These are phyloP conservation scores for Gypsophila paniculata DNA, from an alignment of 179 eudicot genomes.

Conservation along the genomic window DNA sequence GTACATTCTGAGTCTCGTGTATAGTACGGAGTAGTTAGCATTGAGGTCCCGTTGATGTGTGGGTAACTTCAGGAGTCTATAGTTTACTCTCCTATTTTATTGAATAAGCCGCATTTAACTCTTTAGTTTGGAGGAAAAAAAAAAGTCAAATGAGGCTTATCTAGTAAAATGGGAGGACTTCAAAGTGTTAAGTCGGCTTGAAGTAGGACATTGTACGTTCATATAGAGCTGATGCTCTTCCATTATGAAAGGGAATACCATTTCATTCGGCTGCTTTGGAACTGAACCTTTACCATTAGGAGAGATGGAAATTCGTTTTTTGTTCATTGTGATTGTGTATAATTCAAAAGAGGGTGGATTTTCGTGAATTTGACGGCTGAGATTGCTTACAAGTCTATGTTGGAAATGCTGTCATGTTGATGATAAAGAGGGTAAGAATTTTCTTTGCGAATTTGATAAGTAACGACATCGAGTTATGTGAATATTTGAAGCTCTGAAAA, in stretches of 20 bases:
- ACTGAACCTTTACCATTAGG: too few species aligned
- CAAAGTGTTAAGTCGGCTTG: background rate
- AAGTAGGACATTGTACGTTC: background rate
- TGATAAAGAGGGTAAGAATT: too few species aligned
- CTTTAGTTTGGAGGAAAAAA: too few species aligned
- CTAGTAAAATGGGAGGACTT: background rate
- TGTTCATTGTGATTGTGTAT: background rate
- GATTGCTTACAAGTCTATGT: too few species aligned
- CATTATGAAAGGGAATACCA: background rate
- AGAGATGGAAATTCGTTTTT: background rate
- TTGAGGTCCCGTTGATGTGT: background rate
- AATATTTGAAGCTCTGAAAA: too few species aligned
- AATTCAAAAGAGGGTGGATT: background rate
- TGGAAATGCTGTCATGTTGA: too few species aligned
- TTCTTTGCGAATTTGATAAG: too few species aligned
- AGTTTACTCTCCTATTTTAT: background rate
- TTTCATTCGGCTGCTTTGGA: background rate
- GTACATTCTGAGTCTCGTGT: slow-evolving; percentile 3
- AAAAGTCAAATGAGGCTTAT: background rate
- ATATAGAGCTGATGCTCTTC: background rate
- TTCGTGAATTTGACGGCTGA: too few species aligned
- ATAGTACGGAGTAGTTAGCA: background rate
- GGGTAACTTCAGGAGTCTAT: background rate
- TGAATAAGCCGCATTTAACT: background rate
- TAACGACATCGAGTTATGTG: too few species aligned